Conservation (phyloP, 257 asterid species). For the Ophiorrhiza pumila region DNA sequence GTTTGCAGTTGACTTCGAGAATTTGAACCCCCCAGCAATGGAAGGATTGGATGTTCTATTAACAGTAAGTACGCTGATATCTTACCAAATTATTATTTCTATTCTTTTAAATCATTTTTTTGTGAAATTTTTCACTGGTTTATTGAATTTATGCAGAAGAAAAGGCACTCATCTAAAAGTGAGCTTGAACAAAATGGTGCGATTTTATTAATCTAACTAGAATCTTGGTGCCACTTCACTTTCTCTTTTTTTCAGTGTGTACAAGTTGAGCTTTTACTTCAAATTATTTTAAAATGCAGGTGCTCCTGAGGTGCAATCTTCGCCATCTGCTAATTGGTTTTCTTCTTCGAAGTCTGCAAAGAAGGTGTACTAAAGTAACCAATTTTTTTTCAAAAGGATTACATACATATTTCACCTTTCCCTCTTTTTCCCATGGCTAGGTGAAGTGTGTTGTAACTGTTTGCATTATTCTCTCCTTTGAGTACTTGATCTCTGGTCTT, state of each 20-base stretch:
- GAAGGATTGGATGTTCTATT: slow-evolving; percentile 78
- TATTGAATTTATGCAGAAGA: slow-evolving; percentile 48
- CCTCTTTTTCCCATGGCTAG: neutral
- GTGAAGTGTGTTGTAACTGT: neutral
- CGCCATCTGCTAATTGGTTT: slow-evolving; percentile 92
- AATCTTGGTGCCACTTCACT: neutral
- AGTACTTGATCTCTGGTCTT: neutral
- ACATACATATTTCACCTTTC: neutral
- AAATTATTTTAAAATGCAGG: slow-evolving; percentile 36
- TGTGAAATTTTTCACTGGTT: slow-evolving; percentile 5
- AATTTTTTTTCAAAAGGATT: neutral
- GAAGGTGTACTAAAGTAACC: slow-evolving; percentile 45
- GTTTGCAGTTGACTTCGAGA: slow-evolving; percentile 71
- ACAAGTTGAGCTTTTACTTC: neutral
- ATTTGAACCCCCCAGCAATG: slow-evolving; percentile 73
- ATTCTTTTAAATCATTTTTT: neutral
- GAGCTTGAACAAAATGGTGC: slow-evolving; percentile 68
- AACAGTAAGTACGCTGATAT: slow-evolving; percentile 50
- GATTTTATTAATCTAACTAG: slow-evolving; percentile 22
- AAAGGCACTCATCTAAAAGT: slow-evolving; percentile 40
- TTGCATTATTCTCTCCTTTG: neutral
- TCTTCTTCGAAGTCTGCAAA: slow-evolving; percentile 79
- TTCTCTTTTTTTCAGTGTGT: neutral
- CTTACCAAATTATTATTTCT: slow-evolving; percentile 10
- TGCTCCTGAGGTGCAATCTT: slow-evolving; percentile 47